Evolutionary conservation across 495 filamentous ascomycete species (phyloP).

Genomic region (Peziza echinospora): DNA sequence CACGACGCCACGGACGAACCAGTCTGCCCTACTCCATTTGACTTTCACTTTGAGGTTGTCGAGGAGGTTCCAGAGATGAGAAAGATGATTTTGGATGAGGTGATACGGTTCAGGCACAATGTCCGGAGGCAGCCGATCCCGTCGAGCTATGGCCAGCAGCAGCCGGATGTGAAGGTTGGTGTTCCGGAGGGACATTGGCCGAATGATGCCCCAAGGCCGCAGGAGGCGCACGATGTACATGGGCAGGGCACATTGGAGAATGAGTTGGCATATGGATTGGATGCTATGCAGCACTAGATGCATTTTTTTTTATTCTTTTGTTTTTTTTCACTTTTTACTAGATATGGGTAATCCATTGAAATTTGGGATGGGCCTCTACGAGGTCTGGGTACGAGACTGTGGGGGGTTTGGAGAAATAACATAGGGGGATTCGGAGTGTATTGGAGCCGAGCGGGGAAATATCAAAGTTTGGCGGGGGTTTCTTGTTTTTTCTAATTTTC

Average conservation of each 20-base stretch:
- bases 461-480: no score
- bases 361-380: no score
- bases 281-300: slow-evolving; percentile 27
- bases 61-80: slow-evolving; percentile 88
- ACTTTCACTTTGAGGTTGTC: slow-evolving; percentile 93
- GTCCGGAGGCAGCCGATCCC: slow-evolving; percentile 46
- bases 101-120: slow-evolving; percentile 49
- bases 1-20: slow-evolving; percentile 95
- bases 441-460: no score
- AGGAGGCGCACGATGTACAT: slow-evolving; percentile 35
- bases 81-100: slow-evolving; percentile 90
- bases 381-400: no score
- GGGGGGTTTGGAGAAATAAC: no score
- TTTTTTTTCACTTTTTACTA: no score
- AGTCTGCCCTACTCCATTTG: slow-evolving; percentile 74
- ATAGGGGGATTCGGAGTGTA: no score
- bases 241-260: slow-evolving; percentile 47
- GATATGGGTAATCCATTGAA: no score
- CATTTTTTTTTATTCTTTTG: no score
- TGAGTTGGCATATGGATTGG: slow-evolving; percentile 64
- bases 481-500: no score
- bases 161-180: slow-evolving; percentile 35
- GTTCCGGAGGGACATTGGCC: slow-evolving; percentile 47
- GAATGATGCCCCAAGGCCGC: slow-evolving; percentile 69
- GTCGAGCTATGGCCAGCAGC: slow-evolving; percentile 19